Percentiles rank a stretch among this genome's conserved stretches.
Conservation (phyloP, 345 rosid genomes). For the Rubroshorea leprosula region DNA sequence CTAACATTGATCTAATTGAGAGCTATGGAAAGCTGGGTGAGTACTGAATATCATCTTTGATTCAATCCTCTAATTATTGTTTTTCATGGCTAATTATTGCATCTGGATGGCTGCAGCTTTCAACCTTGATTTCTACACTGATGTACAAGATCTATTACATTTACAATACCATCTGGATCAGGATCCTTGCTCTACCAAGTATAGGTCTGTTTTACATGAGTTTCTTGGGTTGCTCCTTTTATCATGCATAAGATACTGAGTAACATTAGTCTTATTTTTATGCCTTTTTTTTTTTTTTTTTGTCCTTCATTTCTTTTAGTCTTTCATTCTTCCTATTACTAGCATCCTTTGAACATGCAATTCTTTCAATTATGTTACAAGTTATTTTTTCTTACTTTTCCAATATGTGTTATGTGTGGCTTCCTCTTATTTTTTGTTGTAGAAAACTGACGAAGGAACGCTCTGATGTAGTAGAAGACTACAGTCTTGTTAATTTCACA, state of each 20-base stretch:
- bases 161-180: slow-evolving; percentile 54
- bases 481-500: slow-evolving; percentile 60
- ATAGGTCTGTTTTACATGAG: slow-evolving; percentile 45
- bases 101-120: slow-evolving; percentile 51
- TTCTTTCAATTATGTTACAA: too few relatives aligned
- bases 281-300: neutral
- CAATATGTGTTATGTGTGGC: neutral
- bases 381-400: neutral
- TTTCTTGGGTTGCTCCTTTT: neutral
- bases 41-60: neutral
- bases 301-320: too few relatives aligned
- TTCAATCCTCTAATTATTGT: neutral
- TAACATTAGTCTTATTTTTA: neutral
- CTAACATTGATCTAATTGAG: slow-evolving; percentile 87
- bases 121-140: slow-evolving; percentile 78
- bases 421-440: slow-evolving; percentile 19
- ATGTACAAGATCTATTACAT: slow-evolving; percentile 82
- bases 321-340: too few relatives aligned
- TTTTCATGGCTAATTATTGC: slow-evolving; percentile 5
- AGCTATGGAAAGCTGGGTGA: slow-evolving; percentile 87
- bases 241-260: neutral
- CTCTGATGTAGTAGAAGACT: slow-evolving; percentile 65
- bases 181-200: slow-evolving; percentile 84
- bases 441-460: slow-evolving; percentile 84
- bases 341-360: neutral